Evolutionary conservation across 192 early-diverging fungal genomes (phyloP), one percentile per base, ranked within the genome.

Genomic region (Gryganskiella cystojenkinii): DNA sequence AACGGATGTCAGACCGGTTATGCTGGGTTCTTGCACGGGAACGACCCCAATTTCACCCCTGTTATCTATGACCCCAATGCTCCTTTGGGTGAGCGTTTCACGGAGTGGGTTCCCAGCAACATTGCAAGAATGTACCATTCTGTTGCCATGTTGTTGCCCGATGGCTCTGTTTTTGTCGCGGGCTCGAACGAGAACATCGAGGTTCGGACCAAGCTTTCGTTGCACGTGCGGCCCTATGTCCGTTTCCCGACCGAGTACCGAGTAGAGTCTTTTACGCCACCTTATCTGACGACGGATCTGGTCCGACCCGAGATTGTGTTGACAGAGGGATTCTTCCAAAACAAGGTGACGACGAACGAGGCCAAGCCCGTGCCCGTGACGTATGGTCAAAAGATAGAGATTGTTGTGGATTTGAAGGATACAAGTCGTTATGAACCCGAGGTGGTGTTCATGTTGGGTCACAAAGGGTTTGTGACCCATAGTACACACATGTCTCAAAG

Each of bases 91-190:
- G 51, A 72, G 5, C 55, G 84, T 10, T 83, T 87, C 72, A 83
- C 69, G 0, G 56, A 69, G 8, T 72, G 74, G 61, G 57, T 40
- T 4, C 42, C 74, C 13, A 85, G 87, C 6, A 72, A 85, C 53
- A 88, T 91, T 53, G 59, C 86, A 4, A 65, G 90, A 27, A 84
- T 91, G 81, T 91, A 91, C 73, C 90, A 91, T 62, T 90, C 88
- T n/a, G 81, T 82, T 8, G 80, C 86, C 6, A 64, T 80, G 56
- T 58, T 80, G 1, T 27, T 86, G 4, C 84, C 86, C 9, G 80
- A 79, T 35, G 81, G 59, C 37, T 63, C 64, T 54, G 67, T 83
- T 45, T 74, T 80, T 61, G 69, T 80, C 33, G 49, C 79, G n/a
- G 82, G 82, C 22, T 70, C 71, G 27, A 83, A 80, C 43, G 67